phyloP scores from a whole-genome alignment of 306 rosid genomes.

The Inga laurina region DNA sequence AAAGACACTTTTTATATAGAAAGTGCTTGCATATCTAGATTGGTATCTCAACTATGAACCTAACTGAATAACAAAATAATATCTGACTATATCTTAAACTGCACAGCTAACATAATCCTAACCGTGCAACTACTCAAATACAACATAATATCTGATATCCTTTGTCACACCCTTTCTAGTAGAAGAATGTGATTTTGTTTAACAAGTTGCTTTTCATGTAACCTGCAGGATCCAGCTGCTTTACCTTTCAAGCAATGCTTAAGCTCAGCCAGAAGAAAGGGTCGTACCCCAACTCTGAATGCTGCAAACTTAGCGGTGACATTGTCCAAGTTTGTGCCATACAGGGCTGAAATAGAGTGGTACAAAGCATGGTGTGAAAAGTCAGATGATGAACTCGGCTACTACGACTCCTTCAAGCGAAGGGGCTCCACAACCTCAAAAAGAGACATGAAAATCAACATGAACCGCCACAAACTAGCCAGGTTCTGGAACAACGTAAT shows the following conservation, averaged over 20 bases:
- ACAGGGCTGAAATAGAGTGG: constrained; percentile 69
- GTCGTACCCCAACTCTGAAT: constrained; percentile 55
- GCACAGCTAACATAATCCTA: too few relatives aligned
- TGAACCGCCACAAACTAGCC: constrained; percentile 68
- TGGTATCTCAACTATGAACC: too few relatives aligned
- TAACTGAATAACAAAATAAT: too few relatives aligned
- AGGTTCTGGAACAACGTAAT: constrained; percentile 62
- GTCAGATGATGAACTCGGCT: constrained; percentile 57
- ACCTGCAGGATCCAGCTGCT: constrained; percentile 47
- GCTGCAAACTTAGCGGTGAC: constrained; percentile 53
- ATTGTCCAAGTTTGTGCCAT: constrained; percentile 57
- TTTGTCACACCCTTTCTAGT: neutral
- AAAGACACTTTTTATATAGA: too few relatives aligned
- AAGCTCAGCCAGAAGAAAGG: constrained; percentile 51
- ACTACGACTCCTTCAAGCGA: constrained; percentile 70
- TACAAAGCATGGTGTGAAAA: constrained; percentile 59
- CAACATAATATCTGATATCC: too few relatives aligned
- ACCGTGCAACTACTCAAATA: too few relatives aligned
- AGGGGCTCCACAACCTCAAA: constrained; percentile 46
- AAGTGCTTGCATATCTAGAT: too few relatives aligned
- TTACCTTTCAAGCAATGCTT: constrained; percentile 56
- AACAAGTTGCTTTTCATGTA: neutral
- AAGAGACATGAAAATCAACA: constrained; percentile 52
- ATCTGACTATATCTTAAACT: too few relatives aligned
- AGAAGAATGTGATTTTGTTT: constrained; percentile 12